Conservation (phyloP, 768 basidiomycete species). For the Chlorophyllum brunneum region DNA sequence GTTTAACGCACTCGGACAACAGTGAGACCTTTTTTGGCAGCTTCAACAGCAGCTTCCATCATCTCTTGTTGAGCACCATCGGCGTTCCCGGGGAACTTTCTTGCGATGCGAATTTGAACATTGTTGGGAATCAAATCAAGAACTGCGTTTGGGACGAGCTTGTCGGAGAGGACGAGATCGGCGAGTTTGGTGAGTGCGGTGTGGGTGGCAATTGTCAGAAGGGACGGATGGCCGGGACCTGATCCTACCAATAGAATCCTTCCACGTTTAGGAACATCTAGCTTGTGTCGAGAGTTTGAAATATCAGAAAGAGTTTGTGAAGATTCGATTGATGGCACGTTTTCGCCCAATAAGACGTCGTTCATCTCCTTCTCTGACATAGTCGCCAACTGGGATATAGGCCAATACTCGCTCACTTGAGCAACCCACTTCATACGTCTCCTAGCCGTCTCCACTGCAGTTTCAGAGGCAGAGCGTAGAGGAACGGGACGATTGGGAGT, state of each 20-base stretch:
- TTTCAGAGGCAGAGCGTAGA: slow-evolving; percentile 37
- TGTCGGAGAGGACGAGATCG: slow-evolving; percentile 91
- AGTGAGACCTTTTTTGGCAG: slow-evolving; percentile 71
- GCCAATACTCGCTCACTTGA: slow-evolving; percentile 97
- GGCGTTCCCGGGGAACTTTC: slow-evolving; percentile 96
- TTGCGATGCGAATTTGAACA: slow-evolving; percentile 81
- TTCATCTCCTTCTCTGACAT: slow-evolving; percentile 69
- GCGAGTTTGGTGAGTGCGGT: slow-evolving; percentile 74
- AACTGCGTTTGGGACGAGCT: slow-evolving; percentile 88
- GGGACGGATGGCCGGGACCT: slow-evolving; percentile 91
- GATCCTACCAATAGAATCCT: slow-evolving; percentile 91
- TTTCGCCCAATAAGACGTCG: slow-evolving; percentile 47
- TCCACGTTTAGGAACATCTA: slow-evolving; percentile 41
- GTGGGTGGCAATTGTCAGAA: slow-evolving; percentile 87
- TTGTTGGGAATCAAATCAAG: slow-evolving; percentile 76
- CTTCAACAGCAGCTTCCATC: slow-evolving; percentile 88
- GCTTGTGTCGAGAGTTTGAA: slow-evolving; percentile 29
- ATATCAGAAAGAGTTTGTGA: slow-evolving; percentile 8
- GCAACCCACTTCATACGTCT: slow-evolving; percentile 91
- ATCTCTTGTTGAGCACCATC: slow-evolving; percentile 93
- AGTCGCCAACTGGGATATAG: slow-evolving; percentile 67
- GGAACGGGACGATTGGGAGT: slow-evolving; percentile 75
- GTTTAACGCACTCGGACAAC: slow-evolving; percentile 75
- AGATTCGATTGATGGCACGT: slow-evolving; percentile 13
- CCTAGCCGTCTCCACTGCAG: slow-evolving; percentile 40